Base-by-base conservation (phyloP, 768 basidiomycete genomes). In the Cubamyces lactineus region DNA sequence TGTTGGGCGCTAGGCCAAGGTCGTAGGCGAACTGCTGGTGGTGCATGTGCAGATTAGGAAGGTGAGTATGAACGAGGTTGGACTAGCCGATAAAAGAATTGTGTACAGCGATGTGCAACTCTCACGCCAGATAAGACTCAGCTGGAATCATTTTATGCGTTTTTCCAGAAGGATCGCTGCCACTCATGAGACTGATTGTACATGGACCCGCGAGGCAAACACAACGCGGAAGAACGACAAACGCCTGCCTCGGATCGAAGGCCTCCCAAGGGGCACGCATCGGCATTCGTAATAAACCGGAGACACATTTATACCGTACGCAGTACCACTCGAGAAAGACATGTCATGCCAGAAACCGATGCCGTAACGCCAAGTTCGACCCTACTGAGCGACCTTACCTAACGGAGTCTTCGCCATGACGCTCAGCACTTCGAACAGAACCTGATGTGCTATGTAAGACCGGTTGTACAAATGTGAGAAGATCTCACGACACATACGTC, bases 361-460 rank as follows among this genome's bases (percentile, higher is more conserved):
- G 59, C 59, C 58, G 46, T 59, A 48, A 50, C 39, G 19, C 24
- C 15, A 51, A 13, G 28, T n/a, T 17, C 34, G 15, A 40, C 34
- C 46, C 56, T 59, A 59, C 45, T 53, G 53, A 42, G 43, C 61
- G 5, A 70, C 59, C 69, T 87, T 89, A 70, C 89, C 88, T 68
- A 91, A 75, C 3, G 89, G 87, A 4, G 87, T 90, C 78, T 91
- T 91, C 12, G 84, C 86, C 89, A 91, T 91, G 48, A 91, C 85
- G 66, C 86, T 89, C 59, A 91, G 67, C 16, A 91, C 89, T 69
- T 91, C 89, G 69, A 84, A 90, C 5, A 91, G 76, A 19, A 89
- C 86, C 87, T 91, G 26, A 49, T 54, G 63, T 70, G 64, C 56
- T 71, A 68, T 69, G 74, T 74, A 49, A 72, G 73, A 45, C 70